Base-by-base conservation (phyloP, 129 eudicot species). In the Solidago caesia region DNA sequence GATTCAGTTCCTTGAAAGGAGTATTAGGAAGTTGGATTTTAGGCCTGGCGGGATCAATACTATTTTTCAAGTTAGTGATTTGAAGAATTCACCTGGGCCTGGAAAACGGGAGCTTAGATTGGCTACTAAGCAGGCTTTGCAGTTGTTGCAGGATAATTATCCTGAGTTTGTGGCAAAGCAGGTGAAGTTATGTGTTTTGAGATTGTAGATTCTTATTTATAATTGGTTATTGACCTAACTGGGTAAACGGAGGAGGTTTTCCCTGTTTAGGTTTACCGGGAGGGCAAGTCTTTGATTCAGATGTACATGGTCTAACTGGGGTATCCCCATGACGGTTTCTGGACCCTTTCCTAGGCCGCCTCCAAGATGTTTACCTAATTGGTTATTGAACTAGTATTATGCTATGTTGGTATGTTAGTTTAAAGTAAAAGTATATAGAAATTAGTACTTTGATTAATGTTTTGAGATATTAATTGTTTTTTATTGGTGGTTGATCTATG, bases 1-100 rank as follows among this genome's bases (percentile, higher is more conserved):
- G 83, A 84, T 92, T 77, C 98, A 89, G 87, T 92, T 92, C 57
- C 63, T 92, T 64, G 97, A 92, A 75, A 92, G 82, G 82, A 92
- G 89, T 76, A 85, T 92, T 2, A 83, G 98, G 81, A 89, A 87
- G 70, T 77, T 92, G 79, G 95, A 92, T 79, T 89, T 92, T 73
- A 80, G 78, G 44, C 95, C 98, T 25, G 91, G 85, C 64, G 96
- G 98, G 43, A 67, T 86, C 14, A 49, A 56, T 15, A 16, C 61
- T 56, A 16, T 56, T 56, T 53, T 53, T 70, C 97, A 91, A 71
- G 71, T 91, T 4, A 87, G 84, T 68, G 96, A 90, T 71, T 80
- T 90, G 72, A 90, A 86, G 81, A 88, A 90, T 65, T 84, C 89
- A 14, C 89, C 97, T 9, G 91, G 89, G 25, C 85, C 89, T 7